Percentiles rank a stretch among this genome's conserved stretches.
Evolutionary conservation across 75 land plant genomes (phyloP).

Genomic region (Sequoiadendron giganteum): DNA sequence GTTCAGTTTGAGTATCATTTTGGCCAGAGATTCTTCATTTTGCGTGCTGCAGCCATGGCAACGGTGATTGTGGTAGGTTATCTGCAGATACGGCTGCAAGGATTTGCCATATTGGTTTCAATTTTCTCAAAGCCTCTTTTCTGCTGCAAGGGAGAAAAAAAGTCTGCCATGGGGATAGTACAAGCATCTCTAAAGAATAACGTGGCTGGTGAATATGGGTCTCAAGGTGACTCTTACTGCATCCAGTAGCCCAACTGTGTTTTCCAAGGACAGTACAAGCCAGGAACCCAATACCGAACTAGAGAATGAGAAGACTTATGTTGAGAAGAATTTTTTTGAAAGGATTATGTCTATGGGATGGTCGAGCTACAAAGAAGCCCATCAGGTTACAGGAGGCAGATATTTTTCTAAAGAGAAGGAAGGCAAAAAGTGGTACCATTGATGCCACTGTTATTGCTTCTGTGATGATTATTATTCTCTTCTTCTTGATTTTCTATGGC

Average conservation of each 20-base stretch:
- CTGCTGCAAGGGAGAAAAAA: neutral
- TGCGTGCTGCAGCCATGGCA: neutral
- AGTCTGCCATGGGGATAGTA: neutral
- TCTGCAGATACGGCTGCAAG: neutral
- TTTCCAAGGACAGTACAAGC: neutral
- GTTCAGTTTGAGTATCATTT: neutral
- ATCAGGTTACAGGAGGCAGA: neutral
- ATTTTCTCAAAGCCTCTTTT: neutral
- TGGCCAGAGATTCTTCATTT: no score
- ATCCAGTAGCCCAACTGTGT: neutral
- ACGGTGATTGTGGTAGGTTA: neutral
- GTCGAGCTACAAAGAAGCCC: neutral
- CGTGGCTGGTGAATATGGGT: no score
- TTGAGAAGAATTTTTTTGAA: neutral
- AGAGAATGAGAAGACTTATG: neutral
- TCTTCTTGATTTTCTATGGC: neutral
- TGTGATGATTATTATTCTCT: neutral
- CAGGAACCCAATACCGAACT: neutral
- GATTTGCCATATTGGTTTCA: neutral
- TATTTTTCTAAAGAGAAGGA: neutral
- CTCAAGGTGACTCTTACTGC: neutral
- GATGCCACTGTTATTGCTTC: neutral
- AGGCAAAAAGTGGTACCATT: no score
- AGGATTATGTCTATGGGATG: neutral
- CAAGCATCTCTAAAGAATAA: neutral